Evolutionary conservation across 495 filamentous ascomycete species (phyloP), one percentile per base, ranked within the genome.

Genomic region (Cairneyella variabilis): DNA sequence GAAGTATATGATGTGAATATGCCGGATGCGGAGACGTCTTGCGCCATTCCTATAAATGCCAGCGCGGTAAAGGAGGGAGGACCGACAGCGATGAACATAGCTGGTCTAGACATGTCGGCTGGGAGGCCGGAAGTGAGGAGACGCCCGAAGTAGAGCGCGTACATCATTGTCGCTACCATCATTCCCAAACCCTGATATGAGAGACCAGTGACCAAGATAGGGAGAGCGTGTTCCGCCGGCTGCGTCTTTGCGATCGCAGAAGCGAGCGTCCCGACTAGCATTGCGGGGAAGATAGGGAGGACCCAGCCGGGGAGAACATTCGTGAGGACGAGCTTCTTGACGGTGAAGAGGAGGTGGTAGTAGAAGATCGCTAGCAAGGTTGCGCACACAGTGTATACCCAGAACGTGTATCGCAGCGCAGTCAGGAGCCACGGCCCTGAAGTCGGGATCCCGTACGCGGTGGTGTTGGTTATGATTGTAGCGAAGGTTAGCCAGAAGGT

Each of bases 61-160:
- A 85, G 71, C 17, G 76, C 78, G 2, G 84, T 88, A 67, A 88
- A 90, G 0, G 78, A 73, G 0, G 85, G 74, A 9, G 83, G 83
- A 1, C 79, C 84, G 7, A 88, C 83, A 8, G 80, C 82, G 53
- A 89, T 87, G 64, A 88, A 88, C 80, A 89, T 85, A 18, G 66
- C 70, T 25, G 69, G 69, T 18, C 69, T 48, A 12, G 53, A 54
- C 0, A 48, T 20, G 11, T 60, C 48, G 8, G 18, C 41, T 8
- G 63, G 70, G 3, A 72, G 56, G 21, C 56, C 58, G 27, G 56
- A 58, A 10, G 44, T 63, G 38, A 72, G 60, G 18, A 72, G 55
- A 12, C 67, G 51, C 12, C 54, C 58, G 3, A 67, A 53, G 51
- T 65, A 70, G 34, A 70, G 60, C 3, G 59, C 36, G 56, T 79